phyloP scores from a whole-genome alignment of 305 asterid species.

The Rubia tinctorum region DNA sequence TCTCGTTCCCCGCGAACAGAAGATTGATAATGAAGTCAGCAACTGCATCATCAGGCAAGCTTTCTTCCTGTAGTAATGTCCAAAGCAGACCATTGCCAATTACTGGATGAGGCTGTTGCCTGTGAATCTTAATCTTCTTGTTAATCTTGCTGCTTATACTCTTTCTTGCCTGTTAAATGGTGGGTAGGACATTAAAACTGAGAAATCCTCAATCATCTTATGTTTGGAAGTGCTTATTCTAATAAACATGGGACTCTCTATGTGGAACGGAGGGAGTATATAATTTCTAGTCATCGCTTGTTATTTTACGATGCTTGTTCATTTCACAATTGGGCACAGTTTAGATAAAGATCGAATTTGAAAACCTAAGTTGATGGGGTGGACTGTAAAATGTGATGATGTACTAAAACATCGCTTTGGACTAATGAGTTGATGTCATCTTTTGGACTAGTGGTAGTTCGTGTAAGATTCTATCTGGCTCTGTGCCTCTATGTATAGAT shows the following conservation, averaged over 20 bases:
- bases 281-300: not conserved
- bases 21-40: constrained; percentile 90
- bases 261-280: not conserved
- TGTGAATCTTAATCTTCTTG: constrained; percentile 47
- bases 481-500: not conserved
- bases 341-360: not conserved
- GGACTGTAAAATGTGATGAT: too few relatives aligned
- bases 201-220: not conserved
- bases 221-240: not conserved
- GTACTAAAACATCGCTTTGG: too few relatives aligned
- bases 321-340: not conserved
- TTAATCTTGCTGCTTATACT: constrained; percentile 67
- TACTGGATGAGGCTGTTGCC: constrained; percentile 34
- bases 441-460: not conserved
- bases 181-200: not conserved
- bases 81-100: constrained; percentile 57
- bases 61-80: constrained; percentile 73
- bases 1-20: constrained; percentile 90
- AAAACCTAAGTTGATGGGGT: too few relatives aligned
- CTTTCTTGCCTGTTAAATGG: constrained; percentile 59
- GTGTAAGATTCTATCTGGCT: not conserved
- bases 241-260: not conserved
- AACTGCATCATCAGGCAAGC: constrained; percentile 70
- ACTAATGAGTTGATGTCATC: not conserved
- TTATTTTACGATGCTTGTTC: not conserved